Conservation (phyloP, 768 basidiomycete species). For the Arthromyces matolae region DNA sequence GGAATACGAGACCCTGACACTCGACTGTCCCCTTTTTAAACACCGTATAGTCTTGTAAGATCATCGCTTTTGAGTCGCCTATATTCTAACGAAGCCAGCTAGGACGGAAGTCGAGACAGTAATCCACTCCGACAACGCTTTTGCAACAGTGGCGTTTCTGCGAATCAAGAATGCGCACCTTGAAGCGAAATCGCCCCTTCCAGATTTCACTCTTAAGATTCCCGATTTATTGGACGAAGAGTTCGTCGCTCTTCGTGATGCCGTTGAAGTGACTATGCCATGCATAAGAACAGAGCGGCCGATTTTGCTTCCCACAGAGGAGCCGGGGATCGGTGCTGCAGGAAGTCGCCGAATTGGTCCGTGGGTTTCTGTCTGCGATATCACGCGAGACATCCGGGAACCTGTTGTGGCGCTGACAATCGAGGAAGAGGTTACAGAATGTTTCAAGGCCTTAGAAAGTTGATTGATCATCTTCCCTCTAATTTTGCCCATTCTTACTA, state of each 20-base stretch:
- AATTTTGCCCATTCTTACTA: too few species aligned
- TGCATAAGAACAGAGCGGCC: not conserved
- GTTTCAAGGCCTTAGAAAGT: constrained; percentile 69
- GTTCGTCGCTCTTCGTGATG: constrained; percentile 27
- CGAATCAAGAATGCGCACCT: constrained; percentile 70
- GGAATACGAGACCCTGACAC: constrained; percentile 92
- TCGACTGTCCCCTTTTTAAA: constrained; percentile 89
- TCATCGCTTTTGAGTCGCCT: not conserved
- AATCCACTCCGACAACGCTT: constrained; percentile 74
- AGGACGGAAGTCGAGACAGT: constrained; percentile 68
- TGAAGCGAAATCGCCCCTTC: constrained; percentile 41
- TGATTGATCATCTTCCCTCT: constrained; percentile 15
- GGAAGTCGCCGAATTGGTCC: constrained; percentile 35
- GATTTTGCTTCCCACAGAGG: too few species aligned
- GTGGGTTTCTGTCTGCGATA: constrained; percentile 72
- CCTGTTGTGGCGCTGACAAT: constrained; percentile 35
- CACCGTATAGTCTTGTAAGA: constrained; percentile 65
- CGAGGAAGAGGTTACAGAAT: constrained; percentile 67
- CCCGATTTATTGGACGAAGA: constrained; percentile 55
- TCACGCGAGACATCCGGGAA: constrained; percentile 31
- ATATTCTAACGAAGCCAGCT: not conserved
- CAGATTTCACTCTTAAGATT: constrained; percentile 22
- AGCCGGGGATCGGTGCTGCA: not conserved
- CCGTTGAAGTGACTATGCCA: constrained; percentile 9
- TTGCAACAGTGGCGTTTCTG: constrained; percentile 90